These are phyloP conservation scores for Aspergillus sclerotiicarbonarius DNA, from an alignment of 495 filamentous ascomycete genomes.

Conservation along the genomic window DNA sequence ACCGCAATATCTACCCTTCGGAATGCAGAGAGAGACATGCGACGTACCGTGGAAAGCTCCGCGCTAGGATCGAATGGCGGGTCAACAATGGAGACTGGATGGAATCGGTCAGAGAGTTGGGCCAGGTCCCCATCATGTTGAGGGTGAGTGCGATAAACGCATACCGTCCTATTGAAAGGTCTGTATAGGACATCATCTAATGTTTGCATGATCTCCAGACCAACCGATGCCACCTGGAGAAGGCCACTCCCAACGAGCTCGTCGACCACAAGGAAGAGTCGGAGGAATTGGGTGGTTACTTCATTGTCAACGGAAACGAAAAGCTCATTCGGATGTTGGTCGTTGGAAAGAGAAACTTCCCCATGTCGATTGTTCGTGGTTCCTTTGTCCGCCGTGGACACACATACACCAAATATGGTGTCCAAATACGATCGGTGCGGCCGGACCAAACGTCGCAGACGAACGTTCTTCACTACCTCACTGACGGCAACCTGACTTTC, in stretches of 20 bases:
- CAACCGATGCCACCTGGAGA: slow-evolving; percentile 85
- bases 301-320: slow-evolving; percentile 68
- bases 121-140: slow-evolving; percentile 89
- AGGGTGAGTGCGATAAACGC: slow-evolving; percentile 51
- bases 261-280: slow-evolving; percentile 87
- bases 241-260: slow-evolving; percentile 74
- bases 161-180: background rate
- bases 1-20: slow-evolving; percentile 82
- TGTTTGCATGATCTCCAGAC: slow-evolving; percentile 47
- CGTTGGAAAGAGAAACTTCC: slow-evolving; percentile 84
- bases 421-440: slow-evolving; percentile 85
- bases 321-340: slow-evolving; percentile 93
- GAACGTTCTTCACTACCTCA: slow-evolving; percentile 93
- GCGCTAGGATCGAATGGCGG: slow-evolving; percentile 73
- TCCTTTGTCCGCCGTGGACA: slow-evolving; percentile 84
- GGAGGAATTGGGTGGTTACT: slow-evolving; percentile 91
- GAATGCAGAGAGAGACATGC: slow-evolving; percentile 94
- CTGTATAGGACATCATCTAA: background rate
- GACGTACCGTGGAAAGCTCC: slow-evolving; percentile 84
- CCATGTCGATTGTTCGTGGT: slow-evolving; percentile 86
- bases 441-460: slow-evolving; percentile 97
- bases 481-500: slow-evolving; percentile 92
- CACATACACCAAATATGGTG: slow-evolving; percentile 82
- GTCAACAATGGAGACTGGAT: slow-evolving; percentile 83
- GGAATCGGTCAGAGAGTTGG: slow-evolving; percentile 77